A percentile compares a stretch with the other conserved stretches of the same genome.
Evolutionary conservation across 768 basidiomycete genomes (phyloP).

Genomic region (Leccinellum albellum): DNA sequence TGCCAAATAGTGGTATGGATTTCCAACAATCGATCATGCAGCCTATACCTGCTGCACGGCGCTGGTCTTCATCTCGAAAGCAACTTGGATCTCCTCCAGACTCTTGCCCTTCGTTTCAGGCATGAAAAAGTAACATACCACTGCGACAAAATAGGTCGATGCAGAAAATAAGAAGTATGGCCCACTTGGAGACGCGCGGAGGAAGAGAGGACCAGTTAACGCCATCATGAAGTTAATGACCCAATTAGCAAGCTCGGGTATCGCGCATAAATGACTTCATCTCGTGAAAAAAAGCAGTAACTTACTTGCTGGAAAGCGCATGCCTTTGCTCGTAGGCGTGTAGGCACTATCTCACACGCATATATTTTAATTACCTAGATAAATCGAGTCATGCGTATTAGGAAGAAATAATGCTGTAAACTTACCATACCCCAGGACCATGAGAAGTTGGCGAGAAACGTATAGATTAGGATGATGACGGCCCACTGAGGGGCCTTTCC

Average conservation of each 20-base stretch:
- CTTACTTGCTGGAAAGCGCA: conserved; percentile 43
- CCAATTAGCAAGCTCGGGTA: conserved; percentile 23
- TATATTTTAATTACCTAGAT: conserved; percentile 35
- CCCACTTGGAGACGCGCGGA: conserved; percentile 40
- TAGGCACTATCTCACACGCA: conserved; percentile 47
- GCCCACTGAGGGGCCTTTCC: conserved; percentile 32
- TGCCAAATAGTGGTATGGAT: not conserved
- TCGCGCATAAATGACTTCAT: conserved; percentile 3
- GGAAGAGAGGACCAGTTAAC: conserved; percentile 45
- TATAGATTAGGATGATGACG: conserved; percentile 45
- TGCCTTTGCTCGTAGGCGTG: conserved; percentile 41
- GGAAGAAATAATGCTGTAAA: not conserved
- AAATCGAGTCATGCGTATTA: not conserved
- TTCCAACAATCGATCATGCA: not conserved
- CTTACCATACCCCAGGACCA: conserved; percentile 43
- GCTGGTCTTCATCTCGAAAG: conserved; percentile 29
- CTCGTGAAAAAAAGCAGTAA: not conserved
- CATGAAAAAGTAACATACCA: conserved; percentile 37
- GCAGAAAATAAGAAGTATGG: conserved; percentile 46
- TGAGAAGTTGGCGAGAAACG: conserved; percentile 42
- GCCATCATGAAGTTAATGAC: conserved; percentile 42
- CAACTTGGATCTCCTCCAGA: conserved; percentile 39
- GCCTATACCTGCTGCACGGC: not conserved
- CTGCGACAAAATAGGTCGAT: conserved; percentile 34
- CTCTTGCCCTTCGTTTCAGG: conserved; percentile 45